Percentiles rank a stretch among this genome's conserved stretches.
Conservation (phyloP, 176 grass and related monocot species). For the Raddia distichophylla region DNA sequence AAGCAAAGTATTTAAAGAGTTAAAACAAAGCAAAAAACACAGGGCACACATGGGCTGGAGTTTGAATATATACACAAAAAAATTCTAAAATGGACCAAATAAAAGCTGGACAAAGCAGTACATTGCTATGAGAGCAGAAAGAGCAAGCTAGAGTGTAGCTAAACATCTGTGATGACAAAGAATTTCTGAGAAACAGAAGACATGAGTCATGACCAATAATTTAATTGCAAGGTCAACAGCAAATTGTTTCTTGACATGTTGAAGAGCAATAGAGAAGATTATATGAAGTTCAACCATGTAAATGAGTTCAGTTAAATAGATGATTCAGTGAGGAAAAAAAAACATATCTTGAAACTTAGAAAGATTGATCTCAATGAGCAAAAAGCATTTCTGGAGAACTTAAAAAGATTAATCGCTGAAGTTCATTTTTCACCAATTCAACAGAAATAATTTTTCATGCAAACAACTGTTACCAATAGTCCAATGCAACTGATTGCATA, state of each 20-base stretch:
- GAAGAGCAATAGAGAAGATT: not conserved
- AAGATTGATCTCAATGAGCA: not conserved
- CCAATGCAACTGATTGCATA: not conserved
- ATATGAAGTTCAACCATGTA: not conserved
- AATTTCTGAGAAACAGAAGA: not conserved
- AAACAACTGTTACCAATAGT: not conserved
- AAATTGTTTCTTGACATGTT: not conserved
- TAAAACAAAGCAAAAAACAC: constrained; percentile 3
- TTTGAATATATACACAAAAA: not conserved
- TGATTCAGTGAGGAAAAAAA: constrained; percentile 12
- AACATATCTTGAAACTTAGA: not conserved
- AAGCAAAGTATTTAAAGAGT: not conserved
- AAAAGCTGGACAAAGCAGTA: not conserved
- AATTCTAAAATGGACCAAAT: constrained; percentile 16
- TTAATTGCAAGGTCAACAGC: not conserved
- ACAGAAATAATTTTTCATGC: not conserved
- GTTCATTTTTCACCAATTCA: not conserved
- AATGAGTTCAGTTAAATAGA: constrained; percentile 13
- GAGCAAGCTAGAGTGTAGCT: not conserved
- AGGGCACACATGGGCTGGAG: not conserved
- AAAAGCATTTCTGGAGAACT: not conserved
- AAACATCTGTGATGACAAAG: not conserved
- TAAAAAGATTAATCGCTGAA: not conserved
- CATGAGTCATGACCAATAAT: not conserved
- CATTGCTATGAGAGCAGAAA: not conserved